phyloP scores from a whole-genome alignment of 179 eudicot genomes.

The Corrigiola litoralis region DNA sequence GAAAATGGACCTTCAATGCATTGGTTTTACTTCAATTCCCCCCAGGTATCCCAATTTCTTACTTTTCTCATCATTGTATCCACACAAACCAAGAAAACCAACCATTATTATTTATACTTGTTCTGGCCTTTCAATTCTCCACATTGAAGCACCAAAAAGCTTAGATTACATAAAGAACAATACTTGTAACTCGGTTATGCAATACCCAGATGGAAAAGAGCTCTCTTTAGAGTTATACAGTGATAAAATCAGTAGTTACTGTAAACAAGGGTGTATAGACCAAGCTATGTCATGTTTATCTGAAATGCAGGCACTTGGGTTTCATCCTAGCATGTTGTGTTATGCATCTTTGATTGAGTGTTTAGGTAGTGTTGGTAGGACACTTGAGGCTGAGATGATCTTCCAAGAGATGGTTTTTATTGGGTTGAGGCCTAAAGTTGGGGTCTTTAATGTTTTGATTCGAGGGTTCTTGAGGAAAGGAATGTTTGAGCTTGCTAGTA shows the following conservation, averaged over 20 bases:
- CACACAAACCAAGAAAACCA: background rate
- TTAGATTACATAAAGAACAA: conserved; percentile 1
- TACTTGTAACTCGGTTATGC: conserved; percentile 7
- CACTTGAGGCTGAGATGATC: conserved; percentile 71
- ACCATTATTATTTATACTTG: conserved; percentile 3
- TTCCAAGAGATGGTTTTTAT: conserved; percentile 61
- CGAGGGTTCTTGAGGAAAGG: conserved; percentile 74
- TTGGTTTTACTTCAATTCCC: conserved; percentile 11
- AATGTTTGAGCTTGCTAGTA: conserved; percentile 42
- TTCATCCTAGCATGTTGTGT: conserved; percentile 36
- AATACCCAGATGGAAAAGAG: conserved; percentile 41
- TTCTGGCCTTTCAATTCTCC: conserved; percentile 13
- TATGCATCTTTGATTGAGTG: conserved; percentile 52
- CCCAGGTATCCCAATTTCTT: conserved; percentile 24
- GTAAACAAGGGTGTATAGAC: conserved; percentile 46
- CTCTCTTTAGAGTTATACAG: conserved; percentile 49
- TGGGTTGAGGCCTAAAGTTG: conserved; percentile 50
- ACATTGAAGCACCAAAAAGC: conserved; percentile 8
- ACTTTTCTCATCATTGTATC: conserved; percentile 13
- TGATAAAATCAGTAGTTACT: conserved; percentile 37
- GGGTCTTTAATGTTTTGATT: conserved; percentile 57
- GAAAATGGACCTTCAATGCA: conserved; percentile 22
- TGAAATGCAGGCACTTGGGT: conserved; percentile 70
- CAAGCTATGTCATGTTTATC: conserved; percentile 58
- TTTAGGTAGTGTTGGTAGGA: conserved; percentile 65